phyloP scores from a whole-genome alignment of 306 rosid species.

The Prunus mira region DNA sequence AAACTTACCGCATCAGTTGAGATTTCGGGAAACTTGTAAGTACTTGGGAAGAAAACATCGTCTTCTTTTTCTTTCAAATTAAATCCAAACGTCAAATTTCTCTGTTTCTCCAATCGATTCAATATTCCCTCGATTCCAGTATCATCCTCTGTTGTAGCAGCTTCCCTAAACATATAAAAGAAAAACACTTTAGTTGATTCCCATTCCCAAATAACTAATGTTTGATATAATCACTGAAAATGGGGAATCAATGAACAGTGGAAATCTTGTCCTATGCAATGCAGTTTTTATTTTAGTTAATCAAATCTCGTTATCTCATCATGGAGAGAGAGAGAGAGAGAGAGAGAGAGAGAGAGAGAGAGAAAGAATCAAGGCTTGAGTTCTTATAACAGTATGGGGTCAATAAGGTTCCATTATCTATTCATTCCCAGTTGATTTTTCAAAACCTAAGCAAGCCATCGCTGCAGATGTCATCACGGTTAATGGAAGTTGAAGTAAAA shows the following conservation, averaged over 20 bases:
- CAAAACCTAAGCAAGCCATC: too few species aligned
- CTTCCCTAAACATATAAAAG: constrained; percentile 42
- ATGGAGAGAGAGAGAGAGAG: too few species aligned
- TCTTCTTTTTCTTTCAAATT: constrained; percentile 39
- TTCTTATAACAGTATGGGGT: too few species aligned
- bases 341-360: too few species aligned
- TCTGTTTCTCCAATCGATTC: constrained; percentile 72
- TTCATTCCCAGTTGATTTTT: too few species aligned
- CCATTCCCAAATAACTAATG: constrained; percentile 1
- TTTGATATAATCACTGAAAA: not conserved
- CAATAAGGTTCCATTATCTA: too few species aligned
- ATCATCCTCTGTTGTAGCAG: constrained; percentile 34
- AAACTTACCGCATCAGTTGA: constrained; percentile 49
- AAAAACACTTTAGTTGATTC: constrained; percentile 1
- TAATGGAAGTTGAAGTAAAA: too few species aligned
- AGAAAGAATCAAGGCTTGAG: too few species aligned
- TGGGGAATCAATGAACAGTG: not conserved
- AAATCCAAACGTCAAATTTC: constrained; percentile 46
- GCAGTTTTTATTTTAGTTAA: not conserved
- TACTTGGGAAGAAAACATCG: not conserved
- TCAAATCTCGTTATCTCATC: not conserved
- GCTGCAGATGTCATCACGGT: too few species aligned
- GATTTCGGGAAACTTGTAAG: constrained; percentile 28
- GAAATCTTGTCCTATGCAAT: not conserved
- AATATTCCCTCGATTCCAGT: constrained; percentile 91